A percentile compares a stretch with the other conserved stretches of the same genome.
These are phyloP conservation scores for Globisporangium nodosum DNA, from an alignment of 352 stramenopile species.

Conservation along the genomic window DNA sequence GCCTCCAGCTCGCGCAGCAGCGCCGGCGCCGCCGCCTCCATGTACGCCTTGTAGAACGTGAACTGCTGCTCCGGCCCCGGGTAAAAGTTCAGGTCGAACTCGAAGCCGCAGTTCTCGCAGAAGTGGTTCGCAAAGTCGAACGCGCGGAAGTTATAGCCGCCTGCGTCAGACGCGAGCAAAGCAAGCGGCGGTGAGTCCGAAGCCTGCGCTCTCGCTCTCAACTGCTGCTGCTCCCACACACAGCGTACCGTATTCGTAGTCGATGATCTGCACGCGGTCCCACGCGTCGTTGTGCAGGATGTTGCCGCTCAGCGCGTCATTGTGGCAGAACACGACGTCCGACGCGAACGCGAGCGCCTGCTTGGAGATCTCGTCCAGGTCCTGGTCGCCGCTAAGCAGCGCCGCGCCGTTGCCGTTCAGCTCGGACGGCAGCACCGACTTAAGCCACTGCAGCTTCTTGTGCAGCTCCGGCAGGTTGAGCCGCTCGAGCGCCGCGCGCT, in stretches of 20 bases:
- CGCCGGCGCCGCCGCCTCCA: constrained; percentile 55
- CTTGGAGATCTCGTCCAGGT: constrained; percentile 70
- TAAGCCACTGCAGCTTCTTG: constrained; percentile 73
- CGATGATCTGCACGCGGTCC: constrained; percentile 90
- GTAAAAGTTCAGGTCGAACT: constrained; percentile 86
- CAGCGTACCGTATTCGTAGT: constrained; percentile 87
- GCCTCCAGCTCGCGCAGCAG: constrained; percentile 57
- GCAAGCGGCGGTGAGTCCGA: background rate
- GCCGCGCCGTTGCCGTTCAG: constrained; percentile 60
- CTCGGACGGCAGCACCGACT: constrained; percentile 73
- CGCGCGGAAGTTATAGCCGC: constrained; percentile 89
- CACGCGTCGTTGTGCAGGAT: constrained; percentile 73
- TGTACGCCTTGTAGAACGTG: constrained; percentile 85
- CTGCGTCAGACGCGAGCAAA: constrained; percentile 13
- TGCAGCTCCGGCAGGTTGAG: constrained; percentile 59
- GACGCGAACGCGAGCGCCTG: constrained; percentile 68
- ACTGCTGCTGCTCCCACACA: background rate
- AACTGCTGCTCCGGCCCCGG: constrained; percentile 78
- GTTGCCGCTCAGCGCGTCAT: constrained; percentile 90
- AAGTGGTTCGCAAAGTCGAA: constrained; percentile 96
- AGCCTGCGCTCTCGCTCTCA: no score
- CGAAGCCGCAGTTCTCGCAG: constrained; percentile 92
- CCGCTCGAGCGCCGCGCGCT: constrained; percentile 46
- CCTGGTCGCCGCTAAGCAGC: constrained; percentile 33
- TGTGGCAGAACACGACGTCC: constrained; percentile 91